These are phyloP conservation scores for Panellus pusillus DNA, from an alignment of 768 basidiomycete genomes.

Conservation along the genomic window DNA sequence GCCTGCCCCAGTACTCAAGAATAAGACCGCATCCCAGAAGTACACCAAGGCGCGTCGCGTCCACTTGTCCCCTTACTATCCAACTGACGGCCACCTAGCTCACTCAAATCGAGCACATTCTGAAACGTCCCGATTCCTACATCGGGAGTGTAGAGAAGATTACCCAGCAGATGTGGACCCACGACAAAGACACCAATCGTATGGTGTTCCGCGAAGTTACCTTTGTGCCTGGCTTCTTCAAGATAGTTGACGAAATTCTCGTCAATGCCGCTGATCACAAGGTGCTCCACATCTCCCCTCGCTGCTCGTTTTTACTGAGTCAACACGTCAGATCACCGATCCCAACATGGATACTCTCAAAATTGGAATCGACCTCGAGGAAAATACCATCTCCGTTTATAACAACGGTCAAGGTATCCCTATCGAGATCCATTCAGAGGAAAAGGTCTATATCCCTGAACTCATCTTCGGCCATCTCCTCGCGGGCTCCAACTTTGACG, in stretches of 20 bases:
- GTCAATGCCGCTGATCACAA: conserved; percentile 99
- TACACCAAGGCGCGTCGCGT: conserved; percentile 73
- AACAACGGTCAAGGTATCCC: conserved; percentile 98
- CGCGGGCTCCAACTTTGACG: conserved; percentile 96
- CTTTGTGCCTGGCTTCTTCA: conserved; percentile 97
- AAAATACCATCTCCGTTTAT: conserved; percentile 84
- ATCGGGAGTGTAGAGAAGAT: conserved; percentile 94
- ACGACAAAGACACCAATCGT: conserved; percentile 77
- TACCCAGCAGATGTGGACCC: conserved; percentile 91
- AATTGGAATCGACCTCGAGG: conserved; percentile 81
- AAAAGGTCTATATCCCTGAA: conserved; percentile 95
- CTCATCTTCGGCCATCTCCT: conserved; percentile 96
- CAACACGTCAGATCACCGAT: conserved; percentile 77
- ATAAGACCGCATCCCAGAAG: conserved; percentile 88
- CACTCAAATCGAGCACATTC: conserved; percentile 90
- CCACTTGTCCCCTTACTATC: background rate
- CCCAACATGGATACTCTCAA: conserved; percentile 88
- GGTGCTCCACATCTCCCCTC: conserved; percentile 41
- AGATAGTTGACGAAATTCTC: conserved; percentile 98
- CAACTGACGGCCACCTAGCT: conserved; percentile 51
- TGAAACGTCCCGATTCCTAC: conserved; percentile 91
- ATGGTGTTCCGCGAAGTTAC: conserved; percentile 83
- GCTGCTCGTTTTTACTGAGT: background rate
- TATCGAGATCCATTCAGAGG: conserved; percentile 90
- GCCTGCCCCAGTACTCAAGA: conserved; percentile 44